Evolutionary conservation across 2,329 filamentous ascomycete genomes (phyloP).

Genomic region (Colletotrichum noveboracense): DNA sequence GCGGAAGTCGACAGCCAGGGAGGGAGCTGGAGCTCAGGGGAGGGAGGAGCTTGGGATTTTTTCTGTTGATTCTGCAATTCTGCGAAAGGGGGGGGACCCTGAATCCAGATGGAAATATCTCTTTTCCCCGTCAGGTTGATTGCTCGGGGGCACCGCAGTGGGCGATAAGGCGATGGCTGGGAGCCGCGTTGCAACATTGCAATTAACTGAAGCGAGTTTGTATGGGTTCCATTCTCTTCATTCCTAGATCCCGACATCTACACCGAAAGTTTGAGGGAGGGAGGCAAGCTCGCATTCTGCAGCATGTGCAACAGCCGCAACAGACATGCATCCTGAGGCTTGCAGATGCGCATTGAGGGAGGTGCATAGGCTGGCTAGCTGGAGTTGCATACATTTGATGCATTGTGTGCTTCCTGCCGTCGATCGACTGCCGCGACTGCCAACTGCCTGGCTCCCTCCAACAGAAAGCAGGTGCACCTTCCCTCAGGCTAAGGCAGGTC

Average conservation of each 20-base stretch:
- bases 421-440: neutral
- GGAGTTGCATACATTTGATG: neutral
- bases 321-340: neutral
- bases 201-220: neutral
- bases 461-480: neutral
- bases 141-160: neutral
- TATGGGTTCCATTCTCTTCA: neutral
- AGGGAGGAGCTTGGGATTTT: neutral
- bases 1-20: neutral
- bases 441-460: neutral
- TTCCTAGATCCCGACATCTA: neutral
- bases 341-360: neutral
- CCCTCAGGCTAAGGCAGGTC: neutral
- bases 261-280: neutral
- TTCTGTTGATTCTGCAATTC: neutral
- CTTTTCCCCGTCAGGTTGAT: neutral
- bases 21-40: neutral
- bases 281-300: neutral
- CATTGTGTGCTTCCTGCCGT: neutral
- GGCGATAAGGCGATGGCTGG: constrained; percentile 3
- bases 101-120: neutral
- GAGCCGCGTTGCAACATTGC: neutral
- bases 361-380: neutral
- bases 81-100: constrained; percentile 2
- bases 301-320: neutral